These are phyloP conservation scores for Annona squamosa DNA, from an alignment of 164 flowering plant genomes.

Conservation along the genomic window DNA sequence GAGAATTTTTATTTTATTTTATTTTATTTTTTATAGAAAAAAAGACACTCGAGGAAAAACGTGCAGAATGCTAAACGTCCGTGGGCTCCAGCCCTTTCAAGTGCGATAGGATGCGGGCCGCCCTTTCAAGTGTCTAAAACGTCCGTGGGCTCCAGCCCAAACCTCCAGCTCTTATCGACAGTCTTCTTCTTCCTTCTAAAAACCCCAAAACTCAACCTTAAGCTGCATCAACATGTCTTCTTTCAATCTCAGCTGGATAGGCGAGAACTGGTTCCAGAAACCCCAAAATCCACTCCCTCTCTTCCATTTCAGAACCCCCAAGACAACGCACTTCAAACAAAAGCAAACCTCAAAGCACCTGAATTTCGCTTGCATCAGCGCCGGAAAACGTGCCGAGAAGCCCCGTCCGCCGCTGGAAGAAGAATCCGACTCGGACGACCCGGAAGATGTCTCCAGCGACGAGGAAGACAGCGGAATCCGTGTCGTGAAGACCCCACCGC, in stretches of 20 bases:
- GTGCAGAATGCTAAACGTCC: too few species aligned
- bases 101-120: too few species aligned
- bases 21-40: too few species aligned
- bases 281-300: conserved; percentile 44
- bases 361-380: conserved; percentile 48
- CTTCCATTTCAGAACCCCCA: conserved; percentile 21
- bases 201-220: conserved; percentile 1
- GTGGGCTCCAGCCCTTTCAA: too few species aligned
- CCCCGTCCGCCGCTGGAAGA: conserved; percentile 18
- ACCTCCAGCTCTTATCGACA: neutral
- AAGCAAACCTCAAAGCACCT: conserved; percentile 2
- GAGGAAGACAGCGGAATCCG: too few species aligned
- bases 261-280: conserved; percentile 65
- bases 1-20: too few species aligned
- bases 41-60: too few species aligned
- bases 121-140: too few species aligned
- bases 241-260: conserved; percentile 62
- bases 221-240: conserved; percentile 40
- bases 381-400: conserved; percentile 12
- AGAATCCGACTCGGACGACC: conserved; percentile 31
- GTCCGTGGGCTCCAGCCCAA: too few species aligned
- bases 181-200: neutral
- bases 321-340: neutral
- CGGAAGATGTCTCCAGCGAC: too few species aligned
- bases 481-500: too few species aligned